Percentiles rank a stretch among this genome's conserved stretches.
Conservation (phyloP, 208 protist species). For the Leishmania gerbilli region DNA sequence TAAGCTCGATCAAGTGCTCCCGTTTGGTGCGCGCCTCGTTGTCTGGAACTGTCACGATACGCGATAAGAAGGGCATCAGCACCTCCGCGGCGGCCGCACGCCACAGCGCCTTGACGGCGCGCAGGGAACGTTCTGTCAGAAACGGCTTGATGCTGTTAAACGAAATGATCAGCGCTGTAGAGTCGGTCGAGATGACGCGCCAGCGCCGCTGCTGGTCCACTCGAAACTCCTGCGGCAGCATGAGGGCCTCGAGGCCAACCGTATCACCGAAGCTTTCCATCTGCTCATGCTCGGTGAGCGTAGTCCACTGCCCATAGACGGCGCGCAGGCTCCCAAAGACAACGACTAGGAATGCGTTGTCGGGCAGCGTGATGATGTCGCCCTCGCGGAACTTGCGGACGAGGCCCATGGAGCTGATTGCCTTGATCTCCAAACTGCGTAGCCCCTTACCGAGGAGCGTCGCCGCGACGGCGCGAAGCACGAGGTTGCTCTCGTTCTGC, state of each 20-base stretch:
- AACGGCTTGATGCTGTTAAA: slow-evolving; percentile 80
- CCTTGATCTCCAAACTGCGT: slow-evolving; percentile 50
- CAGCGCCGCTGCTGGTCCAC: slow-evolving; percentile 54
- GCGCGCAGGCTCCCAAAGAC: slow-evolving; percentile 75
- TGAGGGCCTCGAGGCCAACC: slow-evolving; percentile 64
- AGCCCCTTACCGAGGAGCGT: slow-evolving; percentile 68
- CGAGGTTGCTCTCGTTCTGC: slow-evolving; percentile 62
- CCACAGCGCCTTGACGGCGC: slow-evolving; percentile 76
- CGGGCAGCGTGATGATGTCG: slow-evolving; percentile 61
- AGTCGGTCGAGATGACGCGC: slow-evolving; percentile 63
- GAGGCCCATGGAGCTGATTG: slow-evolving; percentile 71
- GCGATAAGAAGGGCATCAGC: slow-evolving; percentile 53
- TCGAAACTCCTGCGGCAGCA: slow-evolving; percentile 52
- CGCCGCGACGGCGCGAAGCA: slow-evolving; percentile 60
- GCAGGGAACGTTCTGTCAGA: slow-evolving; percentile 72
- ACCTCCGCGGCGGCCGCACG: slow-evolving; percentile 73
- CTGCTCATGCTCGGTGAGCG: slow-evolving; percentile 47
- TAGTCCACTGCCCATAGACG: slow-evolving; percentile 66
- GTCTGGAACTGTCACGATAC: slow-evolving; percentile 57
- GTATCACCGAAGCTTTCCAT: slow-evolving; percentile 70
- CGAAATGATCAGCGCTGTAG: slow-evolving; percentile 72
- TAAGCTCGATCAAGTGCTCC: slow-evolving; percentile 53
- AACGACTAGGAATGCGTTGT: slow-evolving; percentile 73
- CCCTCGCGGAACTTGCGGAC: slow-evolving; percentile 59
- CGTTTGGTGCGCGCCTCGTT: slow-evolving; percentile 49